These are phyloP conservation scores for Neopestalotiopsis rosae DNA, from an alignment of 2,329 filamentous ascomycete species.

Conservation along the genomic window DNA sequence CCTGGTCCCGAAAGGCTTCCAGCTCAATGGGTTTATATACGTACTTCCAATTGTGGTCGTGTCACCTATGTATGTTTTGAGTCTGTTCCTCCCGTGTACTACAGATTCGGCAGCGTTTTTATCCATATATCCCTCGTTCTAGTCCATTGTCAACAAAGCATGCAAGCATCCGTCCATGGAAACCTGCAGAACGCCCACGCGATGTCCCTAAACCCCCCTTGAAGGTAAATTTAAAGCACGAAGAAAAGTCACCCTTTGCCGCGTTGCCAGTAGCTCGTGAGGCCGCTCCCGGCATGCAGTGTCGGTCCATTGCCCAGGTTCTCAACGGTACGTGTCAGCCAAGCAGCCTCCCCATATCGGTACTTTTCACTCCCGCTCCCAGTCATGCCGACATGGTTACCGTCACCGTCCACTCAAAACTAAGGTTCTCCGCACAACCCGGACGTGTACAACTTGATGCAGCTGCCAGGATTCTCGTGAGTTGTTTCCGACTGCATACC, in stretches of 20 bases:
- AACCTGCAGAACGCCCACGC: background rate
- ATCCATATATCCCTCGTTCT: background rate
- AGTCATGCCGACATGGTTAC: constrained; percentile 1
- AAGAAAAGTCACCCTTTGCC: background rate
- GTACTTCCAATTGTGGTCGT: background rate
- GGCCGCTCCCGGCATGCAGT: background rate
- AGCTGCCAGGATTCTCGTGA: background rate
- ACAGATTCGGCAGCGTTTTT: background rate
- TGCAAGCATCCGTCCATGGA: background rate
- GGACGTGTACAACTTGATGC: background rate
- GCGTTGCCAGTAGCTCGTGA: background rate
- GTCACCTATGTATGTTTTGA: background rate
- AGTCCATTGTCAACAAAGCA: background rate
- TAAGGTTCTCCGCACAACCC: background rate
- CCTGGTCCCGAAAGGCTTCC: background rate
- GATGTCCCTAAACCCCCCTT: background rate
- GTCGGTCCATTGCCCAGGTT: background rate
- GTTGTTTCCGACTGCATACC: background rate
- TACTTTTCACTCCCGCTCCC: background rate
- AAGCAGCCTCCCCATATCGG: background rate
- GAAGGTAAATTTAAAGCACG: background rate
- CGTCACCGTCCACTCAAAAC: background rate
- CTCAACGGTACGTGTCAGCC: background rate
- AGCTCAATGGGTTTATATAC: background rate
- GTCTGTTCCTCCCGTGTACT: background rate